These are phyloP conservation scores for Schizonepeta tenuifolia DNA, from an alignment of 257 asterid species.

Conservation along the genomic window DNA sequence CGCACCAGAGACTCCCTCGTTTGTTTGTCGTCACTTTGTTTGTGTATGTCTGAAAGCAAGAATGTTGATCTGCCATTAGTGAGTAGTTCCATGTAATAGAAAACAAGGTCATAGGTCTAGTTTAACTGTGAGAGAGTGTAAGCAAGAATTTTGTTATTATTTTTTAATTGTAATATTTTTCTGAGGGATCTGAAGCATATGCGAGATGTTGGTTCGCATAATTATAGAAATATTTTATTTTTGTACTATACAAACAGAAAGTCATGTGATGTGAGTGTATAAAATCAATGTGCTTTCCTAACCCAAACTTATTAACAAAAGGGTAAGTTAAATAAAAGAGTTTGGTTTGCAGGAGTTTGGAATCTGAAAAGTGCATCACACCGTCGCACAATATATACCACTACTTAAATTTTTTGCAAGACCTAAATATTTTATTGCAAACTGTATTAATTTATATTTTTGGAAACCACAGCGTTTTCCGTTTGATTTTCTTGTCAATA, in stretches of 20 bases:
- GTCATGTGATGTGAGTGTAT: slow-evolving; percentile 19
- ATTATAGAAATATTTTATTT: neutral
- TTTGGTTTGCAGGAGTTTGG: slow-evolving; percentile 17
- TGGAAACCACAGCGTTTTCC: too few relatives aligned
- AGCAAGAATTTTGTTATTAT: neutral
- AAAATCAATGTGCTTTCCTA: slow-evolving; percentile 19
- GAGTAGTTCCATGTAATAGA: slow-evolving; percentile 20
- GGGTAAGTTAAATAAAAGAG: neutral
- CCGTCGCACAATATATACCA: too few relatives aligned
- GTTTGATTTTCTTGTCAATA: too few relatives aligned
- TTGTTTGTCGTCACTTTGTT: neutral
- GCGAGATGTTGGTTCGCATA: slow-evolving; percentile 12
- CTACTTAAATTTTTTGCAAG: too few relatives aligned
- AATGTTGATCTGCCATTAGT: slow-evolving; percentile 32
- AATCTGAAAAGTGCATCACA: neutral
- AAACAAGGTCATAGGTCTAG: neutral
- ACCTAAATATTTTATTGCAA: too few relatives aligned
- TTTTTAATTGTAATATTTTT: neutral
- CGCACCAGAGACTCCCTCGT: too few relatives aligned
- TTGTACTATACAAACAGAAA: slow-evolving; percentile 16
- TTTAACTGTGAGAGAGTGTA: slow-evolving; percentile 3
- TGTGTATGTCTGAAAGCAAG: slow-evolving; percentile 36
- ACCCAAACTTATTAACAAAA: slow-evolving; percentile 16
- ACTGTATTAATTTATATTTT: too few relatives aligned
- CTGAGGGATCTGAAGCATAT: slow-evolving; percentile 15